Evolutionary conservation across 2,329 filamentous ascomycete genomes (phyloP).

Genomic region (Talaromyces sp.): DNA sequence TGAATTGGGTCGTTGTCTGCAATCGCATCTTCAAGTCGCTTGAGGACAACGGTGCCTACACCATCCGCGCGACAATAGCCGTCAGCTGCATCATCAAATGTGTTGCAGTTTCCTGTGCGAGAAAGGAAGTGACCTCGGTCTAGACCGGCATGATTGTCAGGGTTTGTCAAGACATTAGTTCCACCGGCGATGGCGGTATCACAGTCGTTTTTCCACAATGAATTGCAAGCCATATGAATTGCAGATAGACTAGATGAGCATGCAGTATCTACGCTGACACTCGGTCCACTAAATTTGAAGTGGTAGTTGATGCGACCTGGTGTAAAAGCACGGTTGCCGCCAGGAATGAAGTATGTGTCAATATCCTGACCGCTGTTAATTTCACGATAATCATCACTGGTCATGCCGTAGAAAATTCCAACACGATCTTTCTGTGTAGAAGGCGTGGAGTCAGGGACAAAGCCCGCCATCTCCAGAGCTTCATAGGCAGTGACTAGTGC

Average conservation of each 20-base stretch:
- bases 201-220: constrained; percentile 69
- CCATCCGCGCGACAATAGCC: constrained; percentile 56
- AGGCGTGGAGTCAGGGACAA: constrained; percentile 66
- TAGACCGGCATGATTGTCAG: constrained; percentile 71
- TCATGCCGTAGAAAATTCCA: constrained; percentile 70
- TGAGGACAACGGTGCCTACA: constrained; percentile 50
- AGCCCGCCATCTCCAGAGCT: constrained; percentile 73
- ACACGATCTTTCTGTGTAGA: constrained; percentile 62
- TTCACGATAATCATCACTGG: constrained; percentile 64
- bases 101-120: constrained; percentile 46
- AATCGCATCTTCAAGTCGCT: constrained; percentile 49
- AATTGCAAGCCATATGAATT: constrained; percentile 67
- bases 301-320: constrained; percentile 69
- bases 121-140: constrained; percentile 49
- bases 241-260: constrained; percentile 71
- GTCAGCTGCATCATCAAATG: constrained; percentile 49
- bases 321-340: constrained; percentile 59
- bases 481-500: constrained; percentile 72
- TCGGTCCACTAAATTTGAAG: constrained; percentile 71
- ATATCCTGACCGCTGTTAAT: constrained; percentile 69
- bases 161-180: constrained; percentile 69
- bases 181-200: constrained; percentile 79
- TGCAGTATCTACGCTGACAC: constrained; percentile 69
- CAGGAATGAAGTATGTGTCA: constrained; percentile 64
- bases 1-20: constrained; percentile 46